phyloP scores from a whole-genome alignment of 768 basidiomycete genomes.

The Piloderma croceum region DNA sequence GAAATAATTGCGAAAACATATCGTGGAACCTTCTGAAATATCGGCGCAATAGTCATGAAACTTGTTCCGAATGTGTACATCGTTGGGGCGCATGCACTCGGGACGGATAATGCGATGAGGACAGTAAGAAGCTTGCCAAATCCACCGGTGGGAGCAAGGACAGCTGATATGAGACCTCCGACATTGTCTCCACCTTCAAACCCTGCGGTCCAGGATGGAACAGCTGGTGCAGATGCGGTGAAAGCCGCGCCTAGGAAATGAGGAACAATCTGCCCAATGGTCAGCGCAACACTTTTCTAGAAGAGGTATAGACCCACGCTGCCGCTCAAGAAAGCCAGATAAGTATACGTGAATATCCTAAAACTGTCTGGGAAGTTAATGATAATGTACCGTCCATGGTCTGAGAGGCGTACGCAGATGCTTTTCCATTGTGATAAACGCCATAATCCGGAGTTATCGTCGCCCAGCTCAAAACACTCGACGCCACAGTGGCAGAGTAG shows the following conservation, averaged over 20 bases:
- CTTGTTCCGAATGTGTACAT: slow-evolving; percentile 78
- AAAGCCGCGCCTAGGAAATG: slow-evolving; percentile 66
- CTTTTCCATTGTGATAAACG: slow-evolving; percentile 32
- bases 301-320: slow-evolving; percentile 47
- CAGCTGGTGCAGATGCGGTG: slow-evolving; percentile 48
- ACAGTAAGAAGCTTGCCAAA: slow-evolving; percentile 72
- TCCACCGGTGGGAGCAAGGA: slow-evolving; percentile 53
- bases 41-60: background rate
- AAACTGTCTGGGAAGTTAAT: too few relatives aligned
- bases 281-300: background rate
- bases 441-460: slow-evolving; percentile 41
- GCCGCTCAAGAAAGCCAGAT: slow-evolving; percentile 57
- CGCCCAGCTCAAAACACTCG: slow-evolving; percentile 36
- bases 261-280: slow-evolving; percentile 27
- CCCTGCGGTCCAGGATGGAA: slow-evolving; percentile 51
- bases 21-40: background rate
- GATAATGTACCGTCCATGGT: too few relatives aligned
- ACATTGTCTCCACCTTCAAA: slow-evolving; percentile 49
- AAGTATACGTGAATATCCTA: slow-evolving; percentile 60
- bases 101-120: slow-evolving; percentile 68
- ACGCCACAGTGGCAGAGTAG: slow-evolving; percentile 34
- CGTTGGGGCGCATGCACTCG: slow-evolving; percentile 75
- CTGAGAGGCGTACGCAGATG: slow-evolving; percentile 34
- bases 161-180: slow-evolving; percentile 58
- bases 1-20: background rate